Evolutionary conservation across 352 stramenopile genomes (phyloP), one percentile per base, ranked within the genome.

Genomic region (Globisporangium splendens): DNA sequence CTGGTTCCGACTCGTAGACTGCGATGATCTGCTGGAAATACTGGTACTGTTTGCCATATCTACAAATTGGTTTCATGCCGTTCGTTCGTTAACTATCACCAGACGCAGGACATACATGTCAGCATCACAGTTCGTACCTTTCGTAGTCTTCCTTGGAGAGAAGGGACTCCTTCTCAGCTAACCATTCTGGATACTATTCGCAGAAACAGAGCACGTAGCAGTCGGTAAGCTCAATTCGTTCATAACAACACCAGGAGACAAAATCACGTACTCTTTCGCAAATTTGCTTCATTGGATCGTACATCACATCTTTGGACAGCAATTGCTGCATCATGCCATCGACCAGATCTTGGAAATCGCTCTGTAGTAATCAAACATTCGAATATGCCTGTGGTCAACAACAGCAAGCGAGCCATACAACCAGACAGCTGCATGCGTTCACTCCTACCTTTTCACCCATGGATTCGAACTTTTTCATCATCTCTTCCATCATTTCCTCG

Each of bases 301-400:
- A 99, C 96, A 99, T 99, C 50, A 99, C 76, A 61, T 99, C 97
- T 63, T 98, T 98, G 44, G 89, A 95, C 59, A 99, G 72, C 47
- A 99, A 59, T 64, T 99, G 96, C 70, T 98, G 79, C 96, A 99
- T 98, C 86, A 99, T 98, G 31, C 94, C 92, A 64, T 99, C 96
- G 3, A 99, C 88, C 21, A 99, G 63, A 15, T 92, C 86, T 44
- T 98, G 83, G 59, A 98, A 92, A 69, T 96, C 83, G 61, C 70
- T 87, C 83, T 94, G 44, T 13, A 52, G 22, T n/a, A 39, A 65
- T 28, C n/a, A 38, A 35, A 56, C n/a, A n/a, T n/a, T n/a, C 12
- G 12, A 13, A 13, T 61, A 21, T 10, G 39, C 6, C 17, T 20
- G 18, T 20, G 12, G 17, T 41, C 3, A 54, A 24, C 14, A 38